phyloP scores from a whole-genome alignment of 768 basidiomycete species.

The Lentinula edodes region DNA sequence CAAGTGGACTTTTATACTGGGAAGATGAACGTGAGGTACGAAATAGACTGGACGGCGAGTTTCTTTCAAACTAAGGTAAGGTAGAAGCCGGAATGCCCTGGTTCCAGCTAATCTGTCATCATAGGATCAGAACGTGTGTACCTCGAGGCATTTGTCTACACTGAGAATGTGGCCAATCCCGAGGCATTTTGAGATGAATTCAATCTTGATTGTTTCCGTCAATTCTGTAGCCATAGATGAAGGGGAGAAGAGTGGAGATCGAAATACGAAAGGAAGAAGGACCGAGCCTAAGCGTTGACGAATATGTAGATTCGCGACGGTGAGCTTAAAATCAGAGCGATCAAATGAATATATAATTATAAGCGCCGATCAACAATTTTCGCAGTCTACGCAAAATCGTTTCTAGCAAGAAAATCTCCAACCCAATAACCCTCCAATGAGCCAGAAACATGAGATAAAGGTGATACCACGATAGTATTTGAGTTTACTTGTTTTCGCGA shows the following conservation, averaged over 20 bases:
- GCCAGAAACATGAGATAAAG: too few relatives aligned
- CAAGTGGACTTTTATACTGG: slow-evolving; percentile 28
- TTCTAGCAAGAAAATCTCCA: too few relatives aligned
- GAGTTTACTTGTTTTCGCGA: neutral
- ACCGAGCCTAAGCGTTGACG: neutral
- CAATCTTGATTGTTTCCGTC: neutral
- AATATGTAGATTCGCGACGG: neutral
- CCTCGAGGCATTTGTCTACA: slow-evolving; percentile 31
- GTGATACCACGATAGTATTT: neutral
- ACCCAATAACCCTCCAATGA: too few relatives aligned
- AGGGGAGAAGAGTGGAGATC: neutral
- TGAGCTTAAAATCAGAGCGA: too few relatives aligned
- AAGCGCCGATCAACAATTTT: too few relatives aligned
- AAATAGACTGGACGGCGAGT: neutral
- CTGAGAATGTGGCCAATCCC: neutral
- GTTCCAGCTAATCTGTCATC: slow-evolving; percentile 21
- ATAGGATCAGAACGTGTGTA: slow-evolving; percentile 42
- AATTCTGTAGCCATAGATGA: neutral
- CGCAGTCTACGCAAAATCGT: too few relatives aligned
- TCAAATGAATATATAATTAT: too few relatives aligned
- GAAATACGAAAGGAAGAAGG: neutral
- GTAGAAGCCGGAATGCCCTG: neutral
- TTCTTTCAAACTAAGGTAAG: neutral
- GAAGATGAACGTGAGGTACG: slow-evolving; percentile 5
- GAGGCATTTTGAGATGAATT: neutral